Evolutionary conservation across 176 grass and related monocot species (phyloP).

Genomic region (Puccinellia tenuiflora): DNA sequence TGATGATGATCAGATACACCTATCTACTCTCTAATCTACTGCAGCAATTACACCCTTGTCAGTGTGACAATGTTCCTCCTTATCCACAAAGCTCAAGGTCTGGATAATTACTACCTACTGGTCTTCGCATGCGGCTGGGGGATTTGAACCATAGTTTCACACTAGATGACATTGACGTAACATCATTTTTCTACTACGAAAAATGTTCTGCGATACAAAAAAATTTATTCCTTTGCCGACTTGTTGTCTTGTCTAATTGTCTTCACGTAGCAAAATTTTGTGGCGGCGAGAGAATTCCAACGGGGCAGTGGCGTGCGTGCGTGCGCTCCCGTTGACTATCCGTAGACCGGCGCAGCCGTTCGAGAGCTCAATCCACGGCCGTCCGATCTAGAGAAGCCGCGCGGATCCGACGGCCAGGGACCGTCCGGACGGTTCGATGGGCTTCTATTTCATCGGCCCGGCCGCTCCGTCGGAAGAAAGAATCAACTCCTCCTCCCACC

Average conservation of each 20-base stretch:
- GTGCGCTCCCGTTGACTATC: background rate
- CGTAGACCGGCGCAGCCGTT: background rate
- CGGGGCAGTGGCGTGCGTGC: too few species aligned
- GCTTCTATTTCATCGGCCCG: slow-evolving; percentile 6
- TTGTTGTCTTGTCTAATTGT: too few species aligned
- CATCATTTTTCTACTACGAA: too few species aligned
- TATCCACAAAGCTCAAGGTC: background rate
- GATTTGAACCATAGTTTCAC: background rate
- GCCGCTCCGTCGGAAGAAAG: background rate
- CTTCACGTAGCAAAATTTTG: too few species aligned
- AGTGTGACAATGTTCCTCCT: background rate
- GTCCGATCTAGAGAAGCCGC: background rate
- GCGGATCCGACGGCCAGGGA: background rate
- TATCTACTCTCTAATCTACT: background rate
- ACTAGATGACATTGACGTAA: background rate
- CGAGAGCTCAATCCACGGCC: background rate
- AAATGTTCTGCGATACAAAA: too few species aligned
- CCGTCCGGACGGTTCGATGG: background rate
- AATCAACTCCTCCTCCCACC: slow-evolving; percentile 5
- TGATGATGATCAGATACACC: too few species aligned
- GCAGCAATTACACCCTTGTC: background rate
- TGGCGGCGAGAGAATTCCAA: too few species aligned
- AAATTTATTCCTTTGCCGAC: too few species aligned
- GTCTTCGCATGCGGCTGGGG: background rate
- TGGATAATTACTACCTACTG: background rate